Conservation (phyloP, 371 early-diverging fungal species). For the Rhizomucor pusillus region DNA sequence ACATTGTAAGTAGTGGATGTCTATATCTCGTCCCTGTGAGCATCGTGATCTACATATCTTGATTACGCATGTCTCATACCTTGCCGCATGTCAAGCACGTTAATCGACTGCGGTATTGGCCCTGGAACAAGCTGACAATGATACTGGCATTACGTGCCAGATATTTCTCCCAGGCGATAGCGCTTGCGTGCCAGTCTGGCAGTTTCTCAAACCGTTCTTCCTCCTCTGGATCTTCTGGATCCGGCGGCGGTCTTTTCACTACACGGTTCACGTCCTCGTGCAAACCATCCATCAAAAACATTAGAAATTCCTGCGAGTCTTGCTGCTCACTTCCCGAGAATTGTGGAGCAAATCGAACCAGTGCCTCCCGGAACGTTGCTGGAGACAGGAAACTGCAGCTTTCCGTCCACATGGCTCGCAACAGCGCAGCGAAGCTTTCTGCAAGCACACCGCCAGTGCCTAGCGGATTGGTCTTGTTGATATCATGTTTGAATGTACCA, state of each 20-base stretch:
- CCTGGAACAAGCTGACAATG: slow-evolving; percentile 91
- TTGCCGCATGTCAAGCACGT: slow-evolving; percentile 81
- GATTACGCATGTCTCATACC: slow-evolving; percentile 21
- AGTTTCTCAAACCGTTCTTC: slow-evolving; percentile 41
- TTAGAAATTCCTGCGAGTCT: slow-evolving; percentile 79
- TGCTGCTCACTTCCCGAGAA: slow-evolving; percentile 71
- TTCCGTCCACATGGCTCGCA: slow-evolving; percentile 69
- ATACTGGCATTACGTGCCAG: slow-evolving; percentile 78
- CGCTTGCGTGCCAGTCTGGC: slow-evolving; percentile 54
- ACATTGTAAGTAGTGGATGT: slow-evolving; percentile 89
- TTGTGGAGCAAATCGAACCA: slow-evolving; percentile 66
- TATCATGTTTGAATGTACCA: slow-evolving; percentile 66
- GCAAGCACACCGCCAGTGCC: slow-evolving; percentile 80
- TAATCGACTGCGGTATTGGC: slow-evolving; percentile 77
- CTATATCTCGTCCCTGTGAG: slow-evolving; percentile 18
- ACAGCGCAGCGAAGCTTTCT: slow-evolving; percentile 66
- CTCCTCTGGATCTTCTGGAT: slow-evolving; percentile 31
- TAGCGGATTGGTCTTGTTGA: slow-evolving; percentile 76
- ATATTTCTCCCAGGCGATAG: slow-evolving; percentile 81
- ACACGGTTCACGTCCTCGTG: slow-evolving; percentile 73
- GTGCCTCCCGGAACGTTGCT: slow-evolving; percentile 49
- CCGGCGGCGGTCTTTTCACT: slow-evolving; percentile 20
- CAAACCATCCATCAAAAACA: slow-evolving; percentile 68
- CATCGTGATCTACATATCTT: neutral
- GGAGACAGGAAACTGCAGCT: slow-evolving; percentile 58